These are phyloP conservation scores for Hypseocharis bilobata DNA, from an alignment of 441 rosid genomes.

Conservation along the genomic window DNA sequence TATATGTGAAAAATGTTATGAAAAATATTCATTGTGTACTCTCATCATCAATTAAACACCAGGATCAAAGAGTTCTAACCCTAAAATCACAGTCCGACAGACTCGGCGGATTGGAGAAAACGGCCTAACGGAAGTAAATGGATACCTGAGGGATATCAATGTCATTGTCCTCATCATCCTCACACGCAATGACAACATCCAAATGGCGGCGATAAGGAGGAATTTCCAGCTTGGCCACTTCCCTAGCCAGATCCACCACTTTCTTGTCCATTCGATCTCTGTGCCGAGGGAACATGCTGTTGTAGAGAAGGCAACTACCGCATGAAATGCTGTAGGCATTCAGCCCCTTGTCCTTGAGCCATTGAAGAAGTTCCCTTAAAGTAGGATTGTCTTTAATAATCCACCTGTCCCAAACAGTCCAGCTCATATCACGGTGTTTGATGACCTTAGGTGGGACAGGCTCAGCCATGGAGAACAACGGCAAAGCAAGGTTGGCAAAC, in stretches of 20 bases:
- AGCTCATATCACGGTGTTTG: slow-evolving; percentile 72
- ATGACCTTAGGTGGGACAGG: slow-evolving; percentile 76
- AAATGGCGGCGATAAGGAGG: slow-evolving; percentile 59
- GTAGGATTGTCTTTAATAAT: slow-evolving; percentile 58
- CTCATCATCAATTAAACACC: slow-evolving; percentile 5
- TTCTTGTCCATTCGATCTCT: slow-evolving; percentile 79
- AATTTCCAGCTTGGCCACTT: slow-evolving; percentile 69
- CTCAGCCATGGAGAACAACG: slow-evolving; percentile 85
- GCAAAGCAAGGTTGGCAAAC: slow-evolving; percentile 84
- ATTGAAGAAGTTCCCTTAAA: slow-evolving; percentile 62
- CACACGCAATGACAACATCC: slow-evolving; percentile 77
- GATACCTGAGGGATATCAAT: slow-evolving; percentile 74
- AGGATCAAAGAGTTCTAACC: neutral
- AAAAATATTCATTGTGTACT: neutral
- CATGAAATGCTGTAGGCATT: slow-evolving; percentile 77
- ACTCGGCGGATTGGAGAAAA: neutral
- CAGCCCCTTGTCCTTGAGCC: slow-evolving; percentile 70
- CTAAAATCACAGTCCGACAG: slow-evolving; percentile 8
- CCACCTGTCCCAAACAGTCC: slow-evolving; percentile 98
- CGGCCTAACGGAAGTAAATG: slow-evolving; percentile 48
- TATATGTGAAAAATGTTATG: neutral
- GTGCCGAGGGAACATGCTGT: slow-evolving; percentile 70
- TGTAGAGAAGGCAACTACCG: slow-evolving; percentile 69
- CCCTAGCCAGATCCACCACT: slow-evolving; percentile 67
- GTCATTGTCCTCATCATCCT: slow-evolving; percentile 84